Evolutionary conservation across 2,329 filamentous ascomycete genomes (phyloP), one percentile per base, ranked within the genome.

Genomic region (Neocucurbitaria cava): DNA sequence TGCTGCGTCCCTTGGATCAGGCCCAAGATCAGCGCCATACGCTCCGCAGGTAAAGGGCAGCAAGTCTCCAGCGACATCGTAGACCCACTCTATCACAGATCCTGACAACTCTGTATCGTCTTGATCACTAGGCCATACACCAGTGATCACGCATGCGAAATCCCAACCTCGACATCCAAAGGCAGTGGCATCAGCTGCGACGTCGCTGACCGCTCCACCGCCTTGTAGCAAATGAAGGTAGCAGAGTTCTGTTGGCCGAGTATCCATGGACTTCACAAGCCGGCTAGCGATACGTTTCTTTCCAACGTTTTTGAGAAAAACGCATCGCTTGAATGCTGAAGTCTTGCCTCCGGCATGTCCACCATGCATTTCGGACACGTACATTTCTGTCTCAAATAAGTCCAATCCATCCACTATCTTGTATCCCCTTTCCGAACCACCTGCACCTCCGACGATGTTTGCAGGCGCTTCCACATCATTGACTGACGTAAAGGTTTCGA

Each of bases 121-220:
- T 69, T 83, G 67, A 9, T 82, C 76, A 15, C 84, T 82, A 2
- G 77, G 76, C 86, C 86, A 89, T 52, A 87, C 81, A 23, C 83
- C 85, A 5, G 85, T 88, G 38, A 89, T 65, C 4, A 88, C 83
- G 61, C 86, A 89, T 41, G 85, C 86, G 74, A 83, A 88, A 28
- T 84, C 78, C 86, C 85, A 89, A 67, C 85, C 79, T 71, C 86
- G 82, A 75, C 82, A 87, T 40, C 86, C 85, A 49, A 89, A 88
- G 48, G 86, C 85, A 52, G 82, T 84, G 23, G 76, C 78, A 57
- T 81, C 70, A 5, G 72, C 57, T 1, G 72, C 62, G 15, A 82
- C 59, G 23, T 86, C 76, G 40, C 61, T n/a, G 38, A 85, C 68
- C 0, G 80, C 81, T 58, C 81, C 83, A 6, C 85, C 84, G 17